Evolutionary conservation across 768 basidiomycete genomes (phyloP), one percentile per base, ranked within the genome.

Genomic region (Mycena chlorophos): DNA sequence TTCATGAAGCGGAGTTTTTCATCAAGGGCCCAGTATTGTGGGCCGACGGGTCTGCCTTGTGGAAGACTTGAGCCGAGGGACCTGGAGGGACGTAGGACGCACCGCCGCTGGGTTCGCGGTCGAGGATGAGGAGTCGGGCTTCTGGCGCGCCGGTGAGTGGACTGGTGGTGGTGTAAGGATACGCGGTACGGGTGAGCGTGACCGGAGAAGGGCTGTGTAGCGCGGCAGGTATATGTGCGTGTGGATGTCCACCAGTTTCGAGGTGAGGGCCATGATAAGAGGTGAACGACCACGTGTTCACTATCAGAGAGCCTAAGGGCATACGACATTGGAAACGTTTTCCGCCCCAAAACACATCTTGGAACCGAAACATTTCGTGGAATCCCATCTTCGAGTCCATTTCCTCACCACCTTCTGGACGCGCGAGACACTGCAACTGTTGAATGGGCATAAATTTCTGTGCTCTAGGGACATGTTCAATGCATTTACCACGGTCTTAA

Each of bases 1-100:
- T 89, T 84, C 92, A 94, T 95, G 68, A 94, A 95, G 62, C 75
- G 76, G 39, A 95, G 73, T 71, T 94, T 94, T 66, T 88, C 86
- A 54, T 76, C 73, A 42, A 83, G 69, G 56, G 91, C 88, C 88
- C 88, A 92, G 67, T 93, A 93, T 76, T 91, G 91, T 22, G 87
- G 74, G 14, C 91, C 89, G 37, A 94, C 82, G 13, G 92, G 91
- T 19, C 90, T 77, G 22, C 92, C 92, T n/a, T n/a, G n/a, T n/a
- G n/a, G n/a, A n/a, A n/a, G 23, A 8, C 31, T 17, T 34, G 8
- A 34, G 17, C 8, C 17, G 8, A 17, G 8, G 31, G 31, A 8
- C 31, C 8, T 17, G 31, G 17, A 34, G 8, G 31, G 31, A 34
- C 8, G 8, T 34, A 8, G 31, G 17, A 34, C 31, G 17, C 31